These are phyloP conservation scores for Rhizopogon rudus DNA, from an alignment of 768 basidiomycete genomes.

Conservation along the genomic window DNA sequence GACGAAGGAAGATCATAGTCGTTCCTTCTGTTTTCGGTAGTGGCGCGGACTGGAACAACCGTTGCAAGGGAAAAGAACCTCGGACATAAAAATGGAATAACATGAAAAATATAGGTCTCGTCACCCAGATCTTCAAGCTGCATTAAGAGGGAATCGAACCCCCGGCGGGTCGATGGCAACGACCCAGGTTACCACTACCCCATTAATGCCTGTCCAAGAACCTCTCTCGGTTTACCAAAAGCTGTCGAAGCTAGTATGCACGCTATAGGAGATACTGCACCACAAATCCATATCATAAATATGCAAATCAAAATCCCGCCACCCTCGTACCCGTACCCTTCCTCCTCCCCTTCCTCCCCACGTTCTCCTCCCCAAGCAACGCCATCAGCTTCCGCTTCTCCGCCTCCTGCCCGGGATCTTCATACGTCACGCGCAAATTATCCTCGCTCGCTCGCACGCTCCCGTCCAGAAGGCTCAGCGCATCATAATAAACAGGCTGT, in stretches of 20 bases:
- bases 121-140: slow-evolving; percentile 18
- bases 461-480: slow-evolving; percentile 24
- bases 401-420: slow-evolving; percentile 59
- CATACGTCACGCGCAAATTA: slow-evolving; percentile 57
- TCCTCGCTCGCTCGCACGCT: slow-evolving; percentile 30
- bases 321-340: slow-evolving; percentile 12
- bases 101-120: no score
- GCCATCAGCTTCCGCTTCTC: slow-evolving; percentile 56
- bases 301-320: slow-evolving; percentile 19
- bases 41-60: no score
- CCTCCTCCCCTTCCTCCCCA: slow-evolving; percentile 12
- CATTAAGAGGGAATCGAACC: slow-evolving; percentile 79
- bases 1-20: no score
- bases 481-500: slow-evolving; percentile 17
- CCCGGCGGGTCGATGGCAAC: slow-evolving; percentile 59
- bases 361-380: slow-evolving; percentile 36
- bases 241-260: no score
- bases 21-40: no score
- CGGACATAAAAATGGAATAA: no score
- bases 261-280: not conserved
- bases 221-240: no score
- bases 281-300: not conserved
- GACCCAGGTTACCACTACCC: slow-evolving; percentile 31
- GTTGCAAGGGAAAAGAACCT: no score
- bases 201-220: slow-evolving; percentile 21